phyloP scores from a whole-genome alignment of 1,139 yeast species.

The Blastobotrys aristatus region DNA sequence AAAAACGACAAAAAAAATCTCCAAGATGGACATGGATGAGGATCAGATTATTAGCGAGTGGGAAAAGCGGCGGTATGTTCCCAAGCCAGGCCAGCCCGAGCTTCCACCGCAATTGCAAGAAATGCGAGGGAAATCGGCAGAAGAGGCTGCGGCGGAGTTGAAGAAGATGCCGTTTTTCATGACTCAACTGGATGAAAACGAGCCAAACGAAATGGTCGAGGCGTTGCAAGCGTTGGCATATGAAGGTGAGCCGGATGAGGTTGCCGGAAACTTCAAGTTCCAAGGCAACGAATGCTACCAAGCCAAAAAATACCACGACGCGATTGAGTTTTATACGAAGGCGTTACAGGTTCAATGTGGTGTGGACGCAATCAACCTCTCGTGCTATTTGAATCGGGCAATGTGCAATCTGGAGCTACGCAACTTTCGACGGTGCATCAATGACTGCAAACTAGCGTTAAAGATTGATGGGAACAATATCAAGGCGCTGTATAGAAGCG shows the following conservation, averaged over 20 bases:
- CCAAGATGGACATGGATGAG: conserved; percentile 2
- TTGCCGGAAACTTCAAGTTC: conserved; percentile 81
- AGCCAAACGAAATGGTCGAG: conserved; percentile 75
- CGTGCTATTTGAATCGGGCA: conserved; percentile 75
- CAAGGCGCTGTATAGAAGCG: conserved; percentile 84
- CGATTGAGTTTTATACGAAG: conserved; percentile 71
- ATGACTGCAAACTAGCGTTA: conserved; percentile 76
- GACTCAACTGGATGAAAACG: conserved; percentile 81
- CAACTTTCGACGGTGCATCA: conserved; percentile 80
- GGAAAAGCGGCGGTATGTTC: conserved; percentile 9
- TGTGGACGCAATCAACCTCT: conserved; percentile 50
- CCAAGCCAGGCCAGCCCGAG: conserved; percentile 47
- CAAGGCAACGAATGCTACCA: conserved; percentile 90
- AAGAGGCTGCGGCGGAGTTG: conserved; percentile 72
- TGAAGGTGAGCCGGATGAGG: conserved; percentile 92
- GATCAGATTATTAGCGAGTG: conserved; percentile 9
- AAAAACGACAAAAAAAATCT: no score
- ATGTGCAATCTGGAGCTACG: conserved; percentile 77
- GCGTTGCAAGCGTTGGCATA: conserved; percentile 89
- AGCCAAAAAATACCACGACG: conserved; percentile 64
- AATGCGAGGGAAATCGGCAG: conserved; percentile 41
- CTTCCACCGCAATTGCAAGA: conserved; percentile 80
- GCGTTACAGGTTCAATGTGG: conserved; percentile 61
- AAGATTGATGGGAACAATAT: conserved; percentile 59
- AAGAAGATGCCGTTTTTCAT: conserved; percentile 89